Percentiles rank a stretch among this genome's conserved stretches.
Evolutionary conservation across 139 green algal genomes (phyloP).

Genomic region (Ettlia oleoabundans): DNA sequence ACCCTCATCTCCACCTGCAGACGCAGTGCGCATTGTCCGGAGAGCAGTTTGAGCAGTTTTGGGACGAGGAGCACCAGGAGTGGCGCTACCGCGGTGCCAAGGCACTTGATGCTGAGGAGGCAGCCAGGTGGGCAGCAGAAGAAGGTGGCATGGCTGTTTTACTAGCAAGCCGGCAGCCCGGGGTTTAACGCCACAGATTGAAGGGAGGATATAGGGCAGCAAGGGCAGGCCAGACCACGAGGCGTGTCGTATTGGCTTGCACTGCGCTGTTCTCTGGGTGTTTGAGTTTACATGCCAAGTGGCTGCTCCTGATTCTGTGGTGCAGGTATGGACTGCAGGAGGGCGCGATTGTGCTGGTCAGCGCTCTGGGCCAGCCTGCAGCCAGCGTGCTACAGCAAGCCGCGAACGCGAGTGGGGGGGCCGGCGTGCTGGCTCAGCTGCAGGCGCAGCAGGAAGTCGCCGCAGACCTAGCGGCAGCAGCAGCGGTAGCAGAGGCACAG

Average conservation of each 20-base stretch:
- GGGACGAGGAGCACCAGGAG: constrained; percentile 66
- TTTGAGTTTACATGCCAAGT: not conserved
- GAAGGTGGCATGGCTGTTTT: not conserved
- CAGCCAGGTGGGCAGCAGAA: constrained; percentile 22
- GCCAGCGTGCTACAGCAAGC: constrained; percentile 1
- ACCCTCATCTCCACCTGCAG: constrained; percentile 45
- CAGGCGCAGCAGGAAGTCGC: constrained; percentile 14
- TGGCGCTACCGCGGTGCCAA: constrained; percentile 66
- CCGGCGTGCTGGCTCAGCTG: constrained; percentile 16
- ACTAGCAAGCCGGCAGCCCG: too few relatives aligned
- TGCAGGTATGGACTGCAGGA: constrained; percentile 49
- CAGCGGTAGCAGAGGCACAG: not conserved
- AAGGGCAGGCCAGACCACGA: too few relatives aligned
- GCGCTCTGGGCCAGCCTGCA: constrained; percentile 25
- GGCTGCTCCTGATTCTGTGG: not conserved
- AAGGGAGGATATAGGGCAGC: too few relatives aligned
- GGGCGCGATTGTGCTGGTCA: constrained; percentile 53
- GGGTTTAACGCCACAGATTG: too few relatives aligned
- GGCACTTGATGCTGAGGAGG: constrained; percentile 39
- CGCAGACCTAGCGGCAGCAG: constrained; percentile 17
- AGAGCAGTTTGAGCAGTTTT: constrained; percentile 78
- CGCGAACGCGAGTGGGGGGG: not conserved
- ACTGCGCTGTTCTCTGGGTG: not conserved
- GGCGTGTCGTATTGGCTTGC: not conserved
- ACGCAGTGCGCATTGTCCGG: constrained; percentile 65